Evolutionary conservation across 768 basidiomycete genomes (phyloP).

Genomic region (Pleurotus ostreatus): DNA sequence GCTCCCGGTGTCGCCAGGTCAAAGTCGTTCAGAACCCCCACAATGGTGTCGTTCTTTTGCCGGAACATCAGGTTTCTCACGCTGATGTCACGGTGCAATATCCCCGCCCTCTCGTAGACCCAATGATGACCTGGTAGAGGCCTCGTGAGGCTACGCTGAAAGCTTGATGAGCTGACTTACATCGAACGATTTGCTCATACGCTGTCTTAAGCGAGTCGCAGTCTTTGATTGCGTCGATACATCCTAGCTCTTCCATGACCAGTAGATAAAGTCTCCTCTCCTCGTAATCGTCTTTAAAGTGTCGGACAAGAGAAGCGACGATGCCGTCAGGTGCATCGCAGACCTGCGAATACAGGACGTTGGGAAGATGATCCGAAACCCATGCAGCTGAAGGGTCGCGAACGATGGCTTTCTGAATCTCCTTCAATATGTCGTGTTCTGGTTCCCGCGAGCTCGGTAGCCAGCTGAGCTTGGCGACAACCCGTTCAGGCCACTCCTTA

Average conservation of each 20-base stretch:
- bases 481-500: background rate
- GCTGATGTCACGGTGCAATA: conserved; percentile 6
- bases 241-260: background rate
- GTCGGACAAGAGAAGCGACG: background rate
- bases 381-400: background rate
- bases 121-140: background rate
- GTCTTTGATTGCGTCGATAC: background rate
- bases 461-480: conserved; percentile 2
- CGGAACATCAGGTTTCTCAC: background rate
- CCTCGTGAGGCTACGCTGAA: no score
- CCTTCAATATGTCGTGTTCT: background rate
- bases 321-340: background rate
- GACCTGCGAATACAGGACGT: background rate
- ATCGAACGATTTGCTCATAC: background rate
- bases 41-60: background rate
- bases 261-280: background rate
- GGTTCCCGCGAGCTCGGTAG: background rate
- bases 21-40: conserved; percentile 1
- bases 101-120: background rate
- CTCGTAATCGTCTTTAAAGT: background rate
- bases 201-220: background rate
- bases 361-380: conserved; percentile 1
- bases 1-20: background rate
- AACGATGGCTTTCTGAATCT: background rate
- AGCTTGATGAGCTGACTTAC: background rate